Percentiles rank a stretch among this genome's conserved stretches.
phyloP scores from a whole-genome alignment of 495 filamentous ascomycete genomes.

The Aspergillus baeticus region DNA sequence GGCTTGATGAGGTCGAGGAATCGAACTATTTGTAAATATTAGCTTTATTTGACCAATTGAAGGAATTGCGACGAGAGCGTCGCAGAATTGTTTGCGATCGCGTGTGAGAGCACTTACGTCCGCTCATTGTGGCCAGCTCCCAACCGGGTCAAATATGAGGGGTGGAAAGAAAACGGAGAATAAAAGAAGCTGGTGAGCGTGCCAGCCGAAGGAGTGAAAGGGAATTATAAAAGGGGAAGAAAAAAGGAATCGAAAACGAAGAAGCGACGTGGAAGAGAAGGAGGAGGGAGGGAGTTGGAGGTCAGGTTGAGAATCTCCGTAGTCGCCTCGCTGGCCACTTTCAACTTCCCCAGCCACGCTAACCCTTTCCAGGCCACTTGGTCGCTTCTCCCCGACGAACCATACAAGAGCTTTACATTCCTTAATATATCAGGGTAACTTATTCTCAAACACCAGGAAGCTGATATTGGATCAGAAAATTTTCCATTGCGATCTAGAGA shows the following conservation, averaged over 20 bases:
- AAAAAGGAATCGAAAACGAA: conserved; percentile 30
- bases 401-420: background rate
- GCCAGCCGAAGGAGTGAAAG: conserved; percentile 53
- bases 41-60: conserved; percentile 30
- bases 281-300: conserved; percentile 34
- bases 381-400: conserved; percentile 28
- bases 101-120: conserved; percentile 41
- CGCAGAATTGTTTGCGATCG: conserved; percentile 36
- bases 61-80: conserved; percentile 24
- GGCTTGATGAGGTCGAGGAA: conserved; percentile 99
- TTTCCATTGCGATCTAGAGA: conserved; percentile 5
- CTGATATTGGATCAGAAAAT: background rate
- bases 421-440: background rate
- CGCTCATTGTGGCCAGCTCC: conserved; percentile 46
- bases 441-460: background rate
- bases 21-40: conserved; percentile 63
- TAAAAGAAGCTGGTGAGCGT: conserved; percentile 51
- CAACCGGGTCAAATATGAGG: conserved; percentile 27
- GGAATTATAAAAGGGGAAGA: conserved; percentile 41
- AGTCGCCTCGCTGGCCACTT: conserved; percentile 45
- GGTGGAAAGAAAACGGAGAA: conserved; percentile 4
- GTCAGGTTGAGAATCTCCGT: conserved; percentile 18
- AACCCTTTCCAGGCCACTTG: conserved; percentile 46
- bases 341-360: conserved; percentile 37
- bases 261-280: conserved; percentile 32